phyloP scores from a whole-genome alignment of 2,329 filamentous ascomycete species.

The Penicillium thymicola region DNA sequence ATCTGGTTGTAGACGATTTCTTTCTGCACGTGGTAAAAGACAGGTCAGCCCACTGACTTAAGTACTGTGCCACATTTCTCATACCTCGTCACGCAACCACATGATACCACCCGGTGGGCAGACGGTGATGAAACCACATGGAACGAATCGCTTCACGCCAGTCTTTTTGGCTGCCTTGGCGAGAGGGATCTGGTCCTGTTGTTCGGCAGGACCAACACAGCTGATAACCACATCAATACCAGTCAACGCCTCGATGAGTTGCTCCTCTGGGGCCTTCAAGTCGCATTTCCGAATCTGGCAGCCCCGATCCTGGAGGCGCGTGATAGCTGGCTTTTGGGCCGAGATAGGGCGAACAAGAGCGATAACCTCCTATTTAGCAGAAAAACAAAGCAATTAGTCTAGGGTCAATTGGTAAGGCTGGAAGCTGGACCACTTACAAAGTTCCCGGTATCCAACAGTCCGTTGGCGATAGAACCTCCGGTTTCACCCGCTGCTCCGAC shows the following conservation, averaged over 20 bases:
- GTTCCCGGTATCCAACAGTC: slow-evolving; percentile 31
- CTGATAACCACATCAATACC: slow-evolving; percentile 49
- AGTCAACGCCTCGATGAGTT: slow-evolving; percentile 42
- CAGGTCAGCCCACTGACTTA: slow-evolving; percentile 5
- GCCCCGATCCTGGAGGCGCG: slow-evolving; percentile 42
- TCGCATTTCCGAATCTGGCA: slow-evolving; percentile 46
- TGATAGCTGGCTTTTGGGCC: slow-evolving; percentile 45
- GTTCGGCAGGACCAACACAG: slow-evolving; percentile 35
- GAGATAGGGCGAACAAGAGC: slow-evolving; percentile 49
- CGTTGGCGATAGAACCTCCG: slow-evolving; percentile 39
- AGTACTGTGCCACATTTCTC: slow-evolving; percentile 6
- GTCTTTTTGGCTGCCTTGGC: slow-evolving; percentile 49
- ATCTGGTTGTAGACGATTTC: slow-evolving; percentile 52
- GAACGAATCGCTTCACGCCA: slow-evolving; percentile 53
- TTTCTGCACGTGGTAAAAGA: slow-evolving; percentile 38
- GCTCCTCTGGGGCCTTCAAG: slow-evolving; percentile 41
- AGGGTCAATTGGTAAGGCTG: background rate
- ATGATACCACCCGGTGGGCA: slow-evolving; percentile 47
- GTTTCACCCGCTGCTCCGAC: slow-evolving; percentile 42
- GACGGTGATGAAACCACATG: slow-evolving; percentile 50
- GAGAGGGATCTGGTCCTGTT: slow-evolving; percentile 46
- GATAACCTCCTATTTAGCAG: slow-evolving; percentile 44
- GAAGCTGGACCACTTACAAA: slow-evolving; percentile 17
- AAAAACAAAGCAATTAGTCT: background rate
- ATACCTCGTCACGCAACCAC: slow-evolving; percentile 41